A percentile compares a stretch with the other conserved stretches of the same genome.
Conservation (phyloP, 202 grass and related monocot species). For the Brachypodium distachyon region DNA sequence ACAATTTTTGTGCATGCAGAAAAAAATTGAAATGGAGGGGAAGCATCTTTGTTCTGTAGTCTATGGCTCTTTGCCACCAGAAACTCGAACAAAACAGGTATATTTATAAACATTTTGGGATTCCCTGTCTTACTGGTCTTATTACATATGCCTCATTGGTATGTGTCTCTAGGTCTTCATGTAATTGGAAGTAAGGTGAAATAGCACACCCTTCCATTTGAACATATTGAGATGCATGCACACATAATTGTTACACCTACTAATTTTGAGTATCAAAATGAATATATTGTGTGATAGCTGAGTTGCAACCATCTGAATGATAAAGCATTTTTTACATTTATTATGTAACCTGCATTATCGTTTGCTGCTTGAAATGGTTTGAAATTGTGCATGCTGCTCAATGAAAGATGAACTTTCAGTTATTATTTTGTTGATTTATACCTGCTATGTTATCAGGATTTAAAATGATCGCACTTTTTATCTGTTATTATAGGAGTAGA, state of each 20-base stretch:
- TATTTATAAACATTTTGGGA: background rate
- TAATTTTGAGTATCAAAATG: background rate
- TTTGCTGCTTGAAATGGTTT: background rate
- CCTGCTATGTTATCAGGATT: background rate
- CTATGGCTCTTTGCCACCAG: conserved; percentile 94
- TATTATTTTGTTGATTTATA: background rate
- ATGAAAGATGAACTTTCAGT: background rate
- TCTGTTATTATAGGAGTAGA: background rate
- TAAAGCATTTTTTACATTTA: background rate
- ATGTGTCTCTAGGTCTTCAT: background rate
- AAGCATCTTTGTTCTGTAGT: conserved; percentile 96
- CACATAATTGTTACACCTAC: background rate
- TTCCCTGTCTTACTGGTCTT: background rate
- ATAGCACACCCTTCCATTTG: background rate
- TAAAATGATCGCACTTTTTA: background rate
- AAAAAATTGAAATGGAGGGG: conserved; percentile 69
- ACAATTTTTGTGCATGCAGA: conserved; percentile 40
- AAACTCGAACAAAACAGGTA: conserved; percentile 98
- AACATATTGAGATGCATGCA: conserved; percentile 12
- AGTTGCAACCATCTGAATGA: background rate
- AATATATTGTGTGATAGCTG: background rate
- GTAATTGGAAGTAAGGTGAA: conserved; percentile 1
- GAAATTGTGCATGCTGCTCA: background rate
- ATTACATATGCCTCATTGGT: background rate
- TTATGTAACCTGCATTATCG: background rate